phyloP scores from a whole-genome alignment of 2,329 filamentous ascomycete species.

The Aspergillus brunneoviolaceus region DNA sequence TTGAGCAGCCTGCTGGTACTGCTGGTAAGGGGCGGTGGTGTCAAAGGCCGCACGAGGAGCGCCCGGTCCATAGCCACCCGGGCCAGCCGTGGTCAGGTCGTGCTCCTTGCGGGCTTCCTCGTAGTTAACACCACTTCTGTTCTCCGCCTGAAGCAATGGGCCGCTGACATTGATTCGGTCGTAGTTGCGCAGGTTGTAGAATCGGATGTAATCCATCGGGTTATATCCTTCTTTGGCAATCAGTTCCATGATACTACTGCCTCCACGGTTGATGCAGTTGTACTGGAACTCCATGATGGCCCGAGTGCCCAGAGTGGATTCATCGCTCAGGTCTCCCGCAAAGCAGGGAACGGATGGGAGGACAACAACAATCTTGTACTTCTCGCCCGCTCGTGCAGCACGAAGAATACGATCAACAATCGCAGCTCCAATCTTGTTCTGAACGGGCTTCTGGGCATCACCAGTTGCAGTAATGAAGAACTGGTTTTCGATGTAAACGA shows the following conservation, averaged over 20 bases:
- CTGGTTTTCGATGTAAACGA: constrained; percentile 96
- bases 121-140: constrained; percentile 46
- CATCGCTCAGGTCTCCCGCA: constrained; percentile 81
- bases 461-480: constrained; percentile 97
- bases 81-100: constrained; percentile 47
- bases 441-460: constrained; percentile 77
- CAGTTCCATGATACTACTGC: constrained; percentile 84
- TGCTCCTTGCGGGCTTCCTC: constrained; percentile 46
- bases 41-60: constrained; percentile 36
- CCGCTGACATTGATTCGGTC: constrained; percentile 71
- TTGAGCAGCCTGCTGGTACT: constrained; percentile 70
- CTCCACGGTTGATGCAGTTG: constrained; percentile 89
- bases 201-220: constrained; percentile 78
- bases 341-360: constrained; percentile 93
- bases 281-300: constrained; percentile 99
- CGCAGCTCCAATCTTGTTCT: constrained; percentile 85
- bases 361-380: constrained; percentile 85
- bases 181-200: constrained; percentile 92
- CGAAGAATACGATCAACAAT: constrained; percentile 88
- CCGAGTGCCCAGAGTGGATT: constrained; percentile 79
- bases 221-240: constrained; percentile 75
- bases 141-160: constrained; percentile 38
- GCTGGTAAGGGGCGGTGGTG: constrained; percentile 54
- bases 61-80: constrained; percentile 43
- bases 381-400: constrained; percentile 76